A percentile compares a stretch with the other conserved stretches of the same genome.
These are phyloP conservation scores for Colletotrichum tanaceti DNA, from an alignment of 2,329 filamentous ascomycete species.

Conservation along the genomic window DNA sequence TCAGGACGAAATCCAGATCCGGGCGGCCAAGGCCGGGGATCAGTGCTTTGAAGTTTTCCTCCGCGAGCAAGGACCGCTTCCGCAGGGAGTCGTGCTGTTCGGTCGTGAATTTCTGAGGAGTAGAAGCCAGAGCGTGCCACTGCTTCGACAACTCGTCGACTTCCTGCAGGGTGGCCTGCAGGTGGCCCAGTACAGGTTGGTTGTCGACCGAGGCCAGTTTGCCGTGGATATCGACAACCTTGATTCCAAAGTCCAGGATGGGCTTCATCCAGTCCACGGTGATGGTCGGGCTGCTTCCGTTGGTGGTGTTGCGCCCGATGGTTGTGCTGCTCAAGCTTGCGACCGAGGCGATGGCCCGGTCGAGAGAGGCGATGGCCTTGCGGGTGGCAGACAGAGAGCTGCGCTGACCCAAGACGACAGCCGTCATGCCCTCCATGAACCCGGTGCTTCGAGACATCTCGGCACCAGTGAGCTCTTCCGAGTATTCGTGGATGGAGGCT, in stretches of 20 bases:
- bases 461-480: slow-evolving; percentile 83
- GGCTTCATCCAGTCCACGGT: slow-evolving; percentile 71
- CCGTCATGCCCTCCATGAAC: slow-evolving; percentile 86
- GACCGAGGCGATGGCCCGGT: slow-evolving; percentile 34
- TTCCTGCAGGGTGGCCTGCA: slow-evolving; percentile 63
- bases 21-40: slow-evolving; percentile 54
- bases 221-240: slow-evolving; percentile 74
- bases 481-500: slow-evolving; percentile 76
- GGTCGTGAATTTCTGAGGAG: slow-evolving; percentile 65
- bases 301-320: slow-evolving; percentile 30
- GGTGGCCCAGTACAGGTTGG: slow-evolving; percentile 53
- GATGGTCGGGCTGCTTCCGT: slow-evolving; percentile 46
- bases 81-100: slow-evolving; percentile 55
- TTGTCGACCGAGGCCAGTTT: slow-evolving; percentile 70
- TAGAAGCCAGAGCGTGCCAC: slow-evolving; percentile 55
- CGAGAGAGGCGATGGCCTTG: slow-evolving; percentile 49
- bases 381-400: slow-evolving; percentile 57
- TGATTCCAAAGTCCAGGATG: slow-evolving; percentile 71
- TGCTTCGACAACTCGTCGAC: slow-evolving; percentile 58
- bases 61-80: slow-evolving; percentile 23
- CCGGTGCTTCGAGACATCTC: slow-evolving; percentile 84
- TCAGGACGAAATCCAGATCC: slow-evolving; percentile 72
- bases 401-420: slow-evolving; percentile 72
- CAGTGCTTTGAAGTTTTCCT: slow-evolving; percentile 1
- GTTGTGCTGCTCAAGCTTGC: slow-evolving; percentile 42